Conservation (phyloP, 1,284 basidiomycete genomes). For the Pseudozyma pruni region DNA sequence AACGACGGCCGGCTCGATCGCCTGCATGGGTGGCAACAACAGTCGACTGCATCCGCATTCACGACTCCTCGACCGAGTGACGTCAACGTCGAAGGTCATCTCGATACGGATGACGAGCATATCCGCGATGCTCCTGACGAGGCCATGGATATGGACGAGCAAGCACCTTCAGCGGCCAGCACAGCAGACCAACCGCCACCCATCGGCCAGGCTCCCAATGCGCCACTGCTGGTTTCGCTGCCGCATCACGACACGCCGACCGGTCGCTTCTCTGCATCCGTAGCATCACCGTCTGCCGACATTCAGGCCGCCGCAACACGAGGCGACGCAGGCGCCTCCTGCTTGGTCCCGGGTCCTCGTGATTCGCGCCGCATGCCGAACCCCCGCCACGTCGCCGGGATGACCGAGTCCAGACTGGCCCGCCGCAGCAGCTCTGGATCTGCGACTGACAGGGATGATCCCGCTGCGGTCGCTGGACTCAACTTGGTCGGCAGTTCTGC, state of each 20-base stretch:
- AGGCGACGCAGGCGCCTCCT: slow-evolving; percentile 1
- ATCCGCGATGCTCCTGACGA: slow-evolving; percentile 16
- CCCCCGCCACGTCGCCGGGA: slow-evolving; percentile 2
- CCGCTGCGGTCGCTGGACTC: slow-evolving; percentile 12
- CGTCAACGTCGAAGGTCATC: neutral
- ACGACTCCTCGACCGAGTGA: slow-evolving; percentile 13
- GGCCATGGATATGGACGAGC: slow-evolving; percentile 48
- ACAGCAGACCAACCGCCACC: neutral
- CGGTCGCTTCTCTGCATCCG: slow-evolving; percentile 35
- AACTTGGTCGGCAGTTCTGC: slow-evolving; percentile 7
- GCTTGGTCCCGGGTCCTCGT: slow-evolving; percentile 30
- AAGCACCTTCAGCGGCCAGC: slow-evolving; percentile 11
- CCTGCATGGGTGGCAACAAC: slow-evolving; percentile 38
- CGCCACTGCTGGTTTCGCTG: slow-evolving; percentile 28
- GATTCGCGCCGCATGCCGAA: slow-evolving; percentile 6
- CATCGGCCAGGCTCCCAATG: slow-evolving; percentile 28
- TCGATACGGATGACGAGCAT: neutral
- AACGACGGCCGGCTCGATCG: slow-evolving; percentile 36
- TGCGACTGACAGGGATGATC: slow-evolving; percentile 4
- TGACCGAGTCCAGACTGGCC: neutral
- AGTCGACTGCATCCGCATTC: slow-evolving; percentile 12
- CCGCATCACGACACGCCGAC: slow-evolving; percentile 44
- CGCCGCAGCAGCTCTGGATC: slow-evolving; percentile 19
- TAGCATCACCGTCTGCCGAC: slow-evolving; percentile 10
- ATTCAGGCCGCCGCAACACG: slow-evolving; percentile 4